A percentile compares a stretch with the other conserved stretches of the same genome.
Conservation (phyloP, 768 basidiomycete genomes). For the Termitomyces sp. region DNA sequence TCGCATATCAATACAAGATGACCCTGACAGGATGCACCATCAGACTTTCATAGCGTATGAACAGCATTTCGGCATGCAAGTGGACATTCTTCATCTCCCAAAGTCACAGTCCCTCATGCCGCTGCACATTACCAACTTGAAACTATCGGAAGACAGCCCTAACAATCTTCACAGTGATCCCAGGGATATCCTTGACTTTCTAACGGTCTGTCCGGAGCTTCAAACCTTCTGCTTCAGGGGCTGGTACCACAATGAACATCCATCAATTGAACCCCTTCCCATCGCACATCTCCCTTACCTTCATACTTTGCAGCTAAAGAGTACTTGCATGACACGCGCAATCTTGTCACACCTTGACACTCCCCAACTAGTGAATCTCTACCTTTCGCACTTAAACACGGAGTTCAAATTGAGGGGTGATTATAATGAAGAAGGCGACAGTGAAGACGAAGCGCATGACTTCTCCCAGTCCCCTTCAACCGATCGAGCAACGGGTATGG, state of each 20-base stretch:
- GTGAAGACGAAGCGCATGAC: constrained; percentile 70
- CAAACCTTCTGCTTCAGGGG: constrained; percentile 58
- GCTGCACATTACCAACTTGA: constrained; percentile 54
- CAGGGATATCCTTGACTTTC: constrained; percentile 53
- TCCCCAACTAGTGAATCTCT: constrained; percentile 57
- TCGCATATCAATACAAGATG: constrained; percentile 34
- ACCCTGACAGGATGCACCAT: constrained; percentile 26
- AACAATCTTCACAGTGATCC: constrained; percentile 39
- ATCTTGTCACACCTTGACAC: constrained; percentile 63
- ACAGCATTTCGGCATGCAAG: constrained; percentile 39
- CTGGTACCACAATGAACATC: constrained; percentile 43
- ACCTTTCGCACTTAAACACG: constrained; percentile 66
- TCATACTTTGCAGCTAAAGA: constrained; percentile 52
- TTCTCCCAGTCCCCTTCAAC: constrained; percentile 76
- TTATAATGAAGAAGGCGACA: constrained; percentile 57
- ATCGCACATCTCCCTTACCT: constrained; percentile 56
- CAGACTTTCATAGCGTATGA: constrained; percentile 29
- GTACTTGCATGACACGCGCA: constrained; percentile 60
- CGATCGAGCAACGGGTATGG: constrained; percentile 80
- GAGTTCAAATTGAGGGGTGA: constrained; percentile 43
- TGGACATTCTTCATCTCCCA: constrained; percentile 51
- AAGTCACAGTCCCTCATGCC: constrained; percentile 37
- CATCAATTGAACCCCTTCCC: constrained; percentile 28
- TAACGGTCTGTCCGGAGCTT: constrained; percentile 58
- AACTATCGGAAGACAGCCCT: constrained; percentile 48